Evolutionary conservation across 495 filamentous ascomycete genomes (phyloP).

Genomic region (Endocarpon pusillum): DNA sequence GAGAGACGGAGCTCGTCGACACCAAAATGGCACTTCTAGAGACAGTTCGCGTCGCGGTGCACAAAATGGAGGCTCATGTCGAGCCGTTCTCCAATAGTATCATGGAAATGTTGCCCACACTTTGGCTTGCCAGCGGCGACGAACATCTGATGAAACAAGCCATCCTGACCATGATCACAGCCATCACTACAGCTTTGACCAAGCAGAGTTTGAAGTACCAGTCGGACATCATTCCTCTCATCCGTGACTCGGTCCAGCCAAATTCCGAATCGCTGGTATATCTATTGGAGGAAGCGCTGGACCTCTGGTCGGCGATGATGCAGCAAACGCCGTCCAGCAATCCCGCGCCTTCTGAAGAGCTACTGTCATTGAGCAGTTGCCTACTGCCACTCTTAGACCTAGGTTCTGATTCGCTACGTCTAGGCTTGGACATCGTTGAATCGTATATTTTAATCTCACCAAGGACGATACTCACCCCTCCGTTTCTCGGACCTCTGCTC

Average conservation of each 20-base stretch:
- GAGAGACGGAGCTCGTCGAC: slow-evolving; percentile 68
- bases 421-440: slow-evolving; percentile 55
- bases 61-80: slow-evolving; percentile 60
- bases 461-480: slow-evolving; percentile 48
- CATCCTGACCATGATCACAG: slow-evolving; percentile 65
- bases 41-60: slow-evolving; percentile 63
- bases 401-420: slow-evolving; percentile 50
- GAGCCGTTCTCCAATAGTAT: slow-evolving; percentile 63
- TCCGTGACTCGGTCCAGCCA: slow-evolving; percentile 58
- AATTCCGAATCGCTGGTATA: slow-evolving; percentile 67
- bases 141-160: slow-evolving; percentile 84
- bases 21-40: slow-evolving; percentile 75
- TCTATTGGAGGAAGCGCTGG: slow-evolving; percentile 79
- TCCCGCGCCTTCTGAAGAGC: slow-evolving; percentile 37
- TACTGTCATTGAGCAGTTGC: slow-evolving; percentile 47
- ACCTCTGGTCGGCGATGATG: slow-evolving; percentile 70
- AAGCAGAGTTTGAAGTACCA: slow-evolving; percentile 57
- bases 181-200: slow-evolving; percentile 64
- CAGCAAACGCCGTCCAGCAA: slow-evolving; percentile 36
- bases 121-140: slow-evolving; percentile 70
- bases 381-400: slow-evolving; percentile 56
- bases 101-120: slow-evolving; percentile 55
- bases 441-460: slow-evolving; percentile 71
- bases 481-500: slow-evolving; percentile 39
- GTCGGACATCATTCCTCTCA: slow-evolving; percentile 54